Conservation (phyloP, 1,284 basidiomycete species). For the Boletus mariae region DNA sequence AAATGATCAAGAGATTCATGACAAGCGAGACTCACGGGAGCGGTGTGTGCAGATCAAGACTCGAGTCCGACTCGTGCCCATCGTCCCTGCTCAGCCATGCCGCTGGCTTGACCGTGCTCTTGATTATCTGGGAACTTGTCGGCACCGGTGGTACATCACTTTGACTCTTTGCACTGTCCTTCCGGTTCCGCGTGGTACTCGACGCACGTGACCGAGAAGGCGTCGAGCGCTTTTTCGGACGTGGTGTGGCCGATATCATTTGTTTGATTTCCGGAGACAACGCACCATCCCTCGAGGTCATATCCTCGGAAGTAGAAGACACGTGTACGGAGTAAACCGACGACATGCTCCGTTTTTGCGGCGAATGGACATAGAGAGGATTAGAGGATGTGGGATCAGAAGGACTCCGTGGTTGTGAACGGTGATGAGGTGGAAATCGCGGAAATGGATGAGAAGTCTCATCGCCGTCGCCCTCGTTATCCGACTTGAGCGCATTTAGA, state of each 20-base stretch:
- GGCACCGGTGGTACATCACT: conserved; percentile 14
- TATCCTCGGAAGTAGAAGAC: conserved; percentile 6
- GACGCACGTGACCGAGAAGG: conserved; percentile 23
- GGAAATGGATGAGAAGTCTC: conserved; percentile 27
- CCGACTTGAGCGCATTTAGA: conserved; percentile 28
- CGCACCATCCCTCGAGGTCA: conserved; percentile 13
- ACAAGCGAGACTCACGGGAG: conserved; percentile 55
- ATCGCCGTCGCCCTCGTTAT: conserved; percentile 28
- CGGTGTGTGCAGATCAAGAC: conserved; percentile 73
- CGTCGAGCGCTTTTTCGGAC: conserved; percentile 25
- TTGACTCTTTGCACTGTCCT: conserved; percentile 12
- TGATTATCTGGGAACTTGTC: conserved; percentile 2
- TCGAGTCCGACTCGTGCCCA: conserved; percentile 53
- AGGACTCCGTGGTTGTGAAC: conserved; percentile 10
- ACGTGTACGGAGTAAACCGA: conserved; percentile 12
- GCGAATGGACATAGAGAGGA: conserved; percentile 21
- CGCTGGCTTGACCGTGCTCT: background rate
- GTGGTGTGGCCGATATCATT: conserved; percentile 31
- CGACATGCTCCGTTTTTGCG: conserved; percentile 24
- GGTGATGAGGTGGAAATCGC: conserved; percentile 25
- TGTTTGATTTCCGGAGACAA: conserved; percentile 32
- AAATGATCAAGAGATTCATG: background rate
- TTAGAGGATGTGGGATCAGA: background rate
- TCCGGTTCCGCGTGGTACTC: conserved; percentile 13
- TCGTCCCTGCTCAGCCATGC: conserved; percentile 6